Evolutionary conservation across 352 stramenopile genomes (phyloP).

Genomic region (Phytophthora palmivora): DNA sequence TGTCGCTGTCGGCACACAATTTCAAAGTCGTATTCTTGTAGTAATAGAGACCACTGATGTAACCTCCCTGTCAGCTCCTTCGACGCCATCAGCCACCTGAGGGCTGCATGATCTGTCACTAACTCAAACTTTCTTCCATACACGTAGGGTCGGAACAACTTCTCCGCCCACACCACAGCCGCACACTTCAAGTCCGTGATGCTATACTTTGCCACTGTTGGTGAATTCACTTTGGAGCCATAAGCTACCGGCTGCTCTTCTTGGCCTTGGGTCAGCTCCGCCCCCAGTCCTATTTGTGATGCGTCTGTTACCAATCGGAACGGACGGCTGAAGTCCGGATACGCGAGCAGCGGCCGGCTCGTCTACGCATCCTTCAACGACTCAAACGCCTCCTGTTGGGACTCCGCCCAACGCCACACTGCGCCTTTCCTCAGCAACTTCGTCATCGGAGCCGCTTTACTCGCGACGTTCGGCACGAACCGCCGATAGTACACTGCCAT

Average conservation of each 20-base stretch:
- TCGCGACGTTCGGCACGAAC: not conserved
- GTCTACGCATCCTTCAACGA: conserved; percentile 12
- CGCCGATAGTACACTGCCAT: not conserved
- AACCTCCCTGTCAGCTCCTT: too few relatives aligned
- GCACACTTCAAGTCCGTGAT: conserved; percentile 40
- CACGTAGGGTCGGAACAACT: too few relatives aligned
- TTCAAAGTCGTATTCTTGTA: too few relatives aligned
- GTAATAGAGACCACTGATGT: too few relatives aligned
- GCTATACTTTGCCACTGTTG: conserved; percentile 22
- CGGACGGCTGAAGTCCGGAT: conserved; percentile 44
- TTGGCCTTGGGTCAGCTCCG: conserved; percentile 34
- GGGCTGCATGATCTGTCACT: too few relatives aligned
- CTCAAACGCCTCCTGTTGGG: conserved; percentile 25
- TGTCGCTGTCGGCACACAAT: too few relatives aligned
- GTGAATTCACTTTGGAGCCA: conserved; percentile 28
- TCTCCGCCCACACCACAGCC: conserved; percentile 32
- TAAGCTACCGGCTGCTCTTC: conserved; percentile 24
- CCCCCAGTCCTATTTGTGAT: conserved; percentile 19
- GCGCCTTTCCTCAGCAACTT: conserved; percentile 24
- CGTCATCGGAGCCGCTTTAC: not conserved
- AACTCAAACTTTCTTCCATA: too few relatives aligned
- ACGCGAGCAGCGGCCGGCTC: conserved; percentile 1
- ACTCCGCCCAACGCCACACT: conserved; percentile 27
- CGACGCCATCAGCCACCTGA: too few relatives aligned
- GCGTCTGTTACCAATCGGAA: conserved; percentile 39